Conservation (phyloP, 768 basidiomycete genomes). For the Tremella yokohamensis region DNA sequence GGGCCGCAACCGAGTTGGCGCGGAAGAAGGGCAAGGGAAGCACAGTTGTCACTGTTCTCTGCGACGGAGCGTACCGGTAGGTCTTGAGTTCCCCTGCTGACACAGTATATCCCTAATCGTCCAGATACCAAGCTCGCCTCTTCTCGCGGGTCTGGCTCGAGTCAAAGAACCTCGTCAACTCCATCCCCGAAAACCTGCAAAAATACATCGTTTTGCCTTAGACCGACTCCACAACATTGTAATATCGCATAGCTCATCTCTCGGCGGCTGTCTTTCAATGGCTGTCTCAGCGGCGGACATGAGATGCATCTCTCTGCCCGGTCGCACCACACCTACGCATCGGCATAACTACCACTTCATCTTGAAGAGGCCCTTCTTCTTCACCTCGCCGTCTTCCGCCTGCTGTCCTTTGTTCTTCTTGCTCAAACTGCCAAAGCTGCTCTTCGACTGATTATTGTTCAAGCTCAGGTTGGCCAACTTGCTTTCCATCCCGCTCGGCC, state of each 20-base stretch:
- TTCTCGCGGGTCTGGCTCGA: constrained; percentile 92
- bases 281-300: neutral
- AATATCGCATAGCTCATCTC: neutral
- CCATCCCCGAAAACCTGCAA: constrained; percentile 76
- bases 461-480: constrained; percentile 8
- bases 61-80: constrained; percentile 91
- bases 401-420: constrained; percentile 11
- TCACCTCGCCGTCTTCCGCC: constrained; percentile 9
- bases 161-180: constrained; percentile 68
- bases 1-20: constrained; percentile 85
- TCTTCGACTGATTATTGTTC: constrained; percentile 9
- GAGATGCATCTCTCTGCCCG: too few relatives aligned
- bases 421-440: constrained; percentile 20
- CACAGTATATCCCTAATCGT: neutral
- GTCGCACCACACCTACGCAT: neutral
- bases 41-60: constrained; percentile 80
- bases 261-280: neutral
- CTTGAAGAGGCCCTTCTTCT: constrained; percentile 32
- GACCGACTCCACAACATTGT: constrained; percentile 1
- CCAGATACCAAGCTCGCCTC: constrained; percentile 77
- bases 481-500: neutral
- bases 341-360: constrained; percentile 26
- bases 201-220: constrained; percentile 76
- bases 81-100: constrained; percentile 19
- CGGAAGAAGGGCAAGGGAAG: constrained; percentile 76